These are phyloP conservation scores for Phytophthora pisi DNA, from an alignment of 352 stramenopile genomes.

Conservation along the genomic window DNA sequence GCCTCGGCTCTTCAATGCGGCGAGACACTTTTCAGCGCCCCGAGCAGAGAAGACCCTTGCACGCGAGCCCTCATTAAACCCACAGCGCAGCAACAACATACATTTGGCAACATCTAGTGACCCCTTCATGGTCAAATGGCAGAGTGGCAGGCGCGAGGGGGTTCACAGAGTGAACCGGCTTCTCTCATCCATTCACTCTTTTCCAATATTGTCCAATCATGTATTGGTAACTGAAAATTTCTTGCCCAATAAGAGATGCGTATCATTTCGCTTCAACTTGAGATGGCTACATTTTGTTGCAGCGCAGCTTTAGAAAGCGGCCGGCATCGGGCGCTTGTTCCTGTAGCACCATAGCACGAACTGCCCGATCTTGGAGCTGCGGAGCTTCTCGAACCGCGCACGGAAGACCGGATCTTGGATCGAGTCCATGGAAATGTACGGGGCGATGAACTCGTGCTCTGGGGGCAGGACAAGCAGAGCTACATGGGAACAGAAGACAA, in stretches of 20 bases:
- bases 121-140: not conserved
- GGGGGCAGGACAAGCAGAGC: constrained; percentile 41
- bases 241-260: constrained; percentile 1
- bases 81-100: constrained; percentile 24
- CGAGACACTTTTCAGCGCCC: constrained; percentile 42
- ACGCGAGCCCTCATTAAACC: constrained; percentile 22
- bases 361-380: constrained; percentile 44
- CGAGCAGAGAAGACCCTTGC: constrained; percentile 29
- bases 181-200: constrained; percentile 21
- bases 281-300: constrained; percentile 1
- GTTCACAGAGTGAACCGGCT: not conserved
- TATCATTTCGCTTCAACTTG: constrained; percentile 23
- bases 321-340: constrained; percentile 41
- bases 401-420: constrained; percentile 32
- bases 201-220: not conserved
- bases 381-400: constrained; percentile 36
- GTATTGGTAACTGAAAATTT: not conserved
- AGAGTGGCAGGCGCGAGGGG: constrained; percentile 3
- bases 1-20: constrained; percentile 23
- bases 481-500: constrained; percentile 61
- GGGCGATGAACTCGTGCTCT: constrained; percentile 45
- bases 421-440: constrained; percentile 33
- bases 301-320: not conserved
- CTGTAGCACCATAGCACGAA: constrained; percentile 65
- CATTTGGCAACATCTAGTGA: not conserved